These are phyloP conservation scores for Boletus subparvulus DNA, from an alignment of 768 basidiomycete genomes.

Conservation along the genomic window DNA sequence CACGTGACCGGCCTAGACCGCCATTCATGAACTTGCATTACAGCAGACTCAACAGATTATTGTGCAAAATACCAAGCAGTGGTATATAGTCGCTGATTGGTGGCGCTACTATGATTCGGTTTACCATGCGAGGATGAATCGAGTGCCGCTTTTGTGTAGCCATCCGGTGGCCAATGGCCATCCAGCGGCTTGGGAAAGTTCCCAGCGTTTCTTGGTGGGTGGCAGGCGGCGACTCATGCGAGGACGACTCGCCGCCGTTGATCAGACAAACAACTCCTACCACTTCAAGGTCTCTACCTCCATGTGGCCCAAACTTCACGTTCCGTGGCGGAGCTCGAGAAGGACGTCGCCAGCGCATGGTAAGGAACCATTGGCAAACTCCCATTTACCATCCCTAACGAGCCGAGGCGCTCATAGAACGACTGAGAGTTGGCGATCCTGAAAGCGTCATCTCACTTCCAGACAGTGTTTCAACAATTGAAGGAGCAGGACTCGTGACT, in stretches of 20 bases:
- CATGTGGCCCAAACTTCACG: slow-evolving; percentile 12
- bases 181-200: neutral
- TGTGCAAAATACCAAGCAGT: neutral
- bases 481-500: neutral
- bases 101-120: neutral
- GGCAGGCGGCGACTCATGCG: no score
- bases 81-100: neutral
- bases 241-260: neutral
- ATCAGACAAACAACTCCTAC: neutral
- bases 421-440: neutral
- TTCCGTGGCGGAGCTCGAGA: slow-evolving; percentile 9
- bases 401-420: neutral
- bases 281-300: neutral
- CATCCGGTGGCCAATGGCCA: neutral
- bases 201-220: neutral
- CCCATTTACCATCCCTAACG: neutral
- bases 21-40: no score
- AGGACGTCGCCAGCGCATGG: slow-evolving; percentile 1
- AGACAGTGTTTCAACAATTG: neutral
- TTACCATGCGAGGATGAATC: no score
- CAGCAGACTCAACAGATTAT: neutral
- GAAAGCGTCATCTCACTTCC: neutral
- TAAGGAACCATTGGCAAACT: neutral
- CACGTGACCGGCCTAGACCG: no score
- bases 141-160: neutral